Conservation (phyloP, 805 yeast genomes). For the Lipomyces spencermartinsiae region DNA sequence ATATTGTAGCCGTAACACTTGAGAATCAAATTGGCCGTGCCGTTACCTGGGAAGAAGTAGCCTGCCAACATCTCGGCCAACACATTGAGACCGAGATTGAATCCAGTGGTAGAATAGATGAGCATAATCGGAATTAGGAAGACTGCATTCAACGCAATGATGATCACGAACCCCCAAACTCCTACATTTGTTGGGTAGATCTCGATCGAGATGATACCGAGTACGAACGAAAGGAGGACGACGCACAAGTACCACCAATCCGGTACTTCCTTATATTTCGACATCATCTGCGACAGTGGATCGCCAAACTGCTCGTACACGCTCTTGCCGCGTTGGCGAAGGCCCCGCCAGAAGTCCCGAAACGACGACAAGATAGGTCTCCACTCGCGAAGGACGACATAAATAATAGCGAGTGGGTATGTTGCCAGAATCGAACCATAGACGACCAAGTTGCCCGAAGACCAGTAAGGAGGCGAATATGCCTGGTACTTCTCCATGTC, state of each 20-base stretch:
- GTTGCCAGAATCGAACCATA: slow-evolving; percentile 68
- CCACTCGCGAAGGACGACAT: slow-evolving; percentile 16
- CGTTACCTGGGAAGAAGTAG: slow-evolving; percentile 65
- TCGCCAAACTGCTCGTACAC: slow-evolving; percentile 37
- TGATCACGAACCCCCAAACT: slow-evolving; percentile 66
- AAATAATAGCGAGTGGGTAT: slow-evolving; percentile 37
- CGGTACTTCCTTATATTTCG: slow-evolving; percentile 51
- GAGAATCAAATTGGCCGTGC: slow-evolving; percentile 67
- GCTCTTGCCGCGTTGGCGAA: slow-evolving; percentile 6
- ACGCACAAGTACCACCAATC: slow-evolving; percentile 63
- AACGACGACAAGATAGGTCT: background rate
- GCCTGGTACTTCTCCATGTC: slow-evolving; percentile 55
- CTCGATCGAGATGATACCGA: slow-evolving; percentile 51
- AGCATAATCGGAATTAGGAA: slow-evolving; percentile 68
- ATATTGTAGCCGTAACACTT: slow-evolving; percentile 59
- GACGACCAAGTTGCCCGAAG: slow-evolving; percentile 59
- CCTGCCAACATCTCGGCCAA: slow-evolving; percentile 68
- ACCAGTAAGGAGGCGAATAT: slow-evolving; percentile 69
- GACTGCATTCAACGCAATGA: slow-evolving; percentile 65
- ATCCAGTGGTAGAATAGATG: slow-evolving; percentile 67
- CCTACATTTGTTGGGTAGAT: slow-evolving; percentile 53
- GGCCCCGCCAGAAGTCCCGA: slow-evolving; percentile 38
- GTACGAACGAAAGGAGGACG: slow-evolving; percentile 54
- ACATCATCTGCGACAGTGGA: slow-evolving; percentile 18
- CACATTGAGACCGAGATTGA: slow-evolving; percentile 61